Percentiles rank a stretch among this genome's conserved stretches.
Conservation (phyloP, 108 stramenopile genomes). For the Nannochloropsis gaditana region DNA sequence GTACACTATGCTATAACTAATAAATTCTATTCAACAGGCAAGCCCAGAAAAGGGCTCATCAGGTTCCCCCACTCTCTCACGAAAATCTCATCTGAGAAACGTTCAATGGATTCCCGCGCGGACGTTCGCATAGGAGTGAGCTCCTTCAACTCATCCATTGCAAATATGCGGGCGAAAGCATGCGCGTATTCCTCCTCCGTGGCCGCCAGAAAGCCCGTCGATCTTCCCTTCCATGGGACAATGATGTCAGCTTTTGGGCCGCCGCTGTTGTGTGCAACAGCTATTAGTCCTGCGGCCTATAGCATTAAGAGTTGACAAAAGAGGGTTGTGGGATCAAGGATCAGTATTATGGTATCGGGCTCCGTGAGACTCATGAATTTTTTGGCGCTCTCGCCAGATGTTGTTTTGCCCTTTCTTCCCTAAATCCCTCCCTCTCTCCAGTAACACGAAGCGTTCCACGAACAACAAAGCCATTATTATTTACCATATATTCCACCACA, state of each 20-base stretch:
- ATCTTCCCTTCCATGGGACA: constrained; percentile 23
- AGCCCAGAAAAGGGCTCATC: constrained; percentile 24
- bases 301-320: not conserved
- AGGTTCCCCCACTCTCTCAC: constrained; percentile 18
- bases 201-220: constrained; percentile 38
- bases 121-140: constrained; percentile 19
- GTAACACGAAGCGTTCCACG: no score
- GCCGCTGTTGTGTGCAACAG: constrained; percentile 88
- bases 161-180: constrained; percentile 33
- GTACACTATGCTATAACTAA: no score
- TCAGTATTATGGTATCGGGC: no score
- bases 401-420: no score
- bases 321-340: not conserved
- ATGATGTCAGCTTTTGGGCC: constrained; percentile 75
- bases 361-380: no score
- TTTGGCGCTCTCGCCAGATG: not conserved
- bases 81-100: constrained; percentile 39
- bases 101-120: constrained; percentile 26
- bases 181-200: constrained; percentile 49
- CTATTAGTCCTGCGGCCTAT: constrained; percentile 81
- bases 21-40: not conserved
- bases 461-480: not conserved
- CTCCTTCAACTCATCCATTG: not conserved
- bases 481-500: constrained; percentile 90
- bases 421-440: no score